These are phyloP conservation scores for Naganishia sp. DNA, from an alignment of 1,284 basidiomycete genomes.

Conservation along the genomic window DNA sequence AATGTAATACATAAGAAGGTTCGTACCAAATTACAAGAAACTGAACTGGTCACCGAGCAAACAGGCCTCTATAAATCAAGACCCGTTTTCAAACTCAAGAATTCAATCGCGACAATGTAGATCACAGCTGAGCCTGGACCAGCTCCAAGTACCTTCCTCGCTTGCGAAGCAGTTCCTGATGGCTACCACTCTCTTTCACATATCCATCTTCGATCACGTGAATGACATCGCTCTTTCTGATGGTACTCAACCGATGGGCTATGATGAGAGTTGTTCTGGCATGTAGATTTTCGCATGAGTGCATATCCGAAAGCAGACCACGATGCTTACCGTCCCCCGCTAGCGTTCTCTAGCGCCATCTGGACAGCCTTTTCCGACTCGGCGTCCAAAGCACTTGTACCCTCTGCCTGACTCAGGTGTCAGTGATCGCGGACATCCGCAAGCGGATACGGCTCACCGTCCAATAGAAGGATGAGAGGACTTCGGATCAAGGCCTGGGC, in stretches of 20 bases:
- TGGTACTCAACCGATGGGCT: constrained; percentile 74
- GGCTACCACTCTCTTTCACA: constrained; percentile 75
- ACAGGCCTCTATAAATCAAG: too few species aligned
- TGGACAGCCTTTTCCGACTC: constrained; percentile 53
- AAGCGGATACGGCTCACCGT: constrained; percentile 41
- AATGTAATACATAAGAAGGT: too few species aligned
- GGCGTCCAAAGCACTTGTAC: constrained; percentile 44
- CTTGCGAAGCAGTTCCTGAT: constrained; percentile 66
- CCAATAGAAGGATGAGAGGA: constrained; percentile 56
- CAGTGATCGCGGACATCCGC: background rate
- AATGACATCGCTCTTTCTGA: constrained; percentile 54
- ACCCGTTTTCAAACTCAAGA: too few species aligned
- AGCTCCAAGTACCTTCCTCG: constrained; percentile 42
- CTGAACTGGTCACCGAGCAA: too few species aligned
- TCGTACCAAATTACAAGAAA: too few species aligned
- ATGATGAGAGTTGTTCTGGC: constrained; percentile 73
- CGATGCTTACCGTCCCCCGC: background rate
- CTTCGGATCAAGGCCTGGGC: constrained; percentile 57
- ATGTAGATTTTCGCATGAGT: too few species aligned
- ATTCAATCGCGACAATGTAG: background rate
- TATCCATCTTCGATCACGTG: constrained; percentile 83
- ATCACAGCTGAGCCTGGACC: constrained; percentile 39
- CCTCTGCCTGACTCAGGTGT: constrained; percentile 24
- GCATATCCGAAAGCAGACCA: background rate
- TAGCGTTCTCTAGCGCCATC: constrained; percentile 47